These are phyloP conservation scores for Peniophora sp. DNA, from an alignment of 1,284 basidiomycete genomes.

Conservation along the genomic window DNA sequence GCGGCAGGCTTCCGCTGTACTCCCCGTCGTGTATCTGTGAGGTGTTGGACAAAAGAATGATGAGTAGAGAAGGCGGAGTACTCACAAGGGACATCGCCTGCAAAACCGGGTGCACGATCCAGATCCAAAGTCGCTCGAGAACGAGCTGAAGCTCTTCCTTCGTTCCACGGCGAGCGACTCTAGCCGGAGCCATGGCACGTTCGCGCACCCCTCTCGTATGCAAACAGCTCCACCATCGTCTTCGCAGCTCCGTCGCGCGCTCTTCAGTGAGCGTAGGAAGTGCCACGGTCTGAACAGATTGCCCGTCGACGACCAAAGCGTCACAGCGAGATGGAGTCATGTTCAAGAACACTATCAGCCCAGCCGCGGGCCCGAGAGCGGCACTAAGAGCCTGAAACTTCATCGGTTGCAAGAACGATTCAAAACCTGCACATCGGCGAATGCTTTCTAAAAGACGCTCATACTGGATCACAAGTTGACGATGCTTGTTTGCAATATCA, in stretches of 20 bases:
- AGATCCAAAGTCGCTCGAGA: no score
- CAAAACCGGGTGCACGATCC: no score
- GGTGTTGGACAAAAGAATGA: not conserved
- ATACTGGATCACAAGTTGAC: not conserved
- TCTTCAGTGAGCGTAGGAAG: not conserved
- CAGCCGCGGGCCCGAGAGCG: not conserved
- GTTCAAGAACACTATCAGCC: not conserved
- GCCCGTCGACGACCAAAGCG: not conserved
- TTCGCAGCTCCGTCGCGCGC: not conserved
- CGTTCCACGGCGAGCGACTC: not conserved
- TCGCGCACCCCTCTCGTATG: not conserved
- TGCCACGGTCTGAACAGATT: no score
- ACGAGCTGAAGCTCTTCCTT: not conserved
- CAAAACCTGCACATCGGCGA: conserved; percentile 9
- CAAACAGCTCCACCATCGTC: not conserved
- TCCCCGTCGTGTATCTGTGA: not conserved
- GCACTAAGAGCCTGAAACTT: not conserved
- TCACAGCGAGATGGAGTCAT: not conserved
- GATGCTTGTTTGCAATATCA: not conserved
- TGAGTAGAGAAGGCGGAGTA: not conserved
- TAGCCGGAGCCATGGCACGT: not conserved
- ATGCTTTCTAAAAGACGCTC: not conserved
- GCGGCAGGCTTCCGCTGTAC: conserved; percentile 1
- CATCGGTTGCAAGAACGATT: not conserved
- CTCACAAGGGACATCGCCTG: not conserved